Conservation (phyloP, 306 rosid species). For the Aeschynomene evenia region DNA sequence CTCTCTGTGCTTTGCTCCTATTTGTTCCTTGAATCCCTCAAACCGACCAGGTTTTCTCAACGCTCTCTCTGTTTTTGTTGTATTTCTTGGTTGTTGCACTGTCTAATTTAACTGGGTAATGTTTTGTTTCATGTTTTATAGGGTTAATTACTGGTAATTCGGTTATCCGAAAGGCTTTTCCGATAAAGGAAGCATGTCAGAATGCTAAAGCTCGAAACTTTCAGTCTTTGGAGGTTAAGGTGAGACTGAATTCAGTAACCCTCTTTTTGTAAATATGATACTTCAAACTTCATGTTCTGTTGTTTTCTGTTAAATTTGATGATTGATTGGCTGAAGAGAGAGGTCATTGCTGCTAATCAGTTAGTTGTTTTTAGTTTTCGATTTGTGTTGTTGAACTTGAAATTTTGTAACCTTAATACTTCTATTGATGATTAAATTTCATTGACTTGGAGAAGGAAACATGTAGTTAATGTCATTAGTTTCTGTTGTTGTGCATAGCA, state of each 20-base stretch:
- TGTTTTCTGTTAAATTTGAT: neutral
- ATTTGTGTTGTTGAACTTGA: neutral
- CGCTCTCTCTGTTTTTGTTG: neutral
- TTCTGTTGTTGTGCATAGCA: neutral
- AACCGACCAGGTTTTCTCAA: constrained; percentile 58
- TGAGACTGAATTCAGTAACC: constrained; percentile 32
- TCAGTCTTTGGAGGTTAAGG: constrained; percentile 77
- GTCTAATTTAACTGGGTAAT: constrained; percentile 12
- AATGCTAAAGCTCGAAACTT: constrained; percentile 55
- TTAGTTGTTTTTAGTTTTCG: neutral
- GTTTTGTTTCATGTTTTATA: constrained; percentile 22
- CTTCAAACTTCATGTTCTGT: neutral
- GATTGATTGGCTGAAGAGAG: neutral
- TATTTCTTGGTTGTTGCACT: neutral
- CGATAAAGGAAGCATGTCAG: constrained; percentile 50
- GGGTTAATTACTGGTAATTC: constrained; percentile 49
- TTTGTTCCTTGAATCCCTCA: constrained; percentile 64
- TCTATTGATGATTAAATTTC: neutral
- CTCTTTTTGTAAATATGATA: constrained; percentile 2
- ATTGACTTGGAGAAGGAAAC: constrained; percentile 17
- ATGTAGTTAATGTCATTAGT: neutral
- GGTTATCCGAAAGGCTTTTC: constrained; percentile 49
- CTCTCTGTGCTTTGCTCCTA: constrained; percentile 47
- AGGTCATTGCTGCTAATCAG: neutral
- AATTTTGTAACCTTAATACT: neutral